These are phyloP conservation scores for Diaporthe vexans DNA, from an alignment of 2,329 filamentous ascomycete genomes.

Conservation along the genomic window DNA sequence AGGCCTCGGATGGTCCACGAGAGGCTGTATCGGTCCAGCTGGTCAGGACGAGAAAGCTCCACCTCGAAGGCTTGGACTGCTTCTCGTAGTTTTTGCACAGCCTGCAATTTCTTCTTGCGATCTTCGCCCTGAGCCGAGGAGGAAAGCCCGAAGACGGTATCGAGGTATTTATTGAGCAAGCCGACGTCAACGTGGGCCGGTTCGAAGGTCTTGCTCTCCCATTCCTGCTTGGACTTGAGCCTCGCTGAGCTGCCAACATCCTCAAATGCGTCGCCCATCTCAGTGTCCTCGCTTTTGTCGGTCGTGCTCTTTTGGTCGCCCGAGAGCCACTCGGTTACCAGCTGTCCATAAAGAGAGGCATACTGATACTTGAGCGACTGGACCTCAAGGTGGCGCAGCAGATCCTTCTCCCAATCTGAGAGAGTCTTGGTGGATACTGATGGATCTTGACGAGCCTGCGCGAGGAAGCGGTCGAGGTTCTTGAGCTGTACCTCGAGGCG, in stretches of 20 bases:
- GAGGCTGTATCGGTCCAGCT: constrained; percentile 54
- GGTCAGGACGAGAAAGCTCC: constrained; percentile 48
- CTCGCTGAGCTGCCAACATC: constrained; percentile 57
- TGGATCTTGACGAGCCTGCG: constrained; percentile 57
- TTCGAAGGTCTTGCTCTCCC: constrained; percentile 62
- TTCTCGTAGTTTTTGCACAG: constrained; percentile 47
- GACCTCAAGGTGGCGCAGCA: constrained; percentile 55
- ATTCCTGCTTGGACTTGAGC: constrained; percentile 56
- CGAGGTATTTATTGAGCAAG: constrained; percentile 56
- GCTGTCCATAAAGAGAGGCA: constrained; percentile 59
- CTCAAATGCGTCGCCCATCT: constrained; percentile 51
- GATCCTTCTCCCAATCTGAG: constrained; percentile 51
- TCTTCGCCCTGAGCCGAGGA: constrained; percentile 27
- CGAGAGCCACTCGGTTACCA: constrained; percentile 64
- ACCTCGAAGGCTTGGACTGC: constrained; percentile 51
- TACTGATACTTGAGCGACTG: constrained; percentile 60
- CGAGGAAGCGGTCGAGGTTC: constrained; percentile 57
- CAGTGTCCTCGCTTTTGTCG: constrained; percentile 39
- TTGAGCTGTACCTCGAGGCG: constrained; percentile 52
- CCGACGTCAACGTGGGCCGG: constrained; percentile 53
- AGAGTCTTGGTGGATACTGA: constrained; percentile 55
- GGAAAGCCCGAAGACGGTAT: constrained; percentile 55
- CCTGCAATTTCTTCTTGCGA: constrained; percentile 45
- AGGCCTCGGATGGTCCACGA: constrained; percentile 59
- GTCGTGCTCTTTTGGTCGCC: constrained; percentile 45